Percentiles rank a stretch among this genome's conserved stretches.
phyloP scores from a whole-genome alignment of 2,329 filamentous ascomycete species.

The Monilinia polystroma region DNA sequence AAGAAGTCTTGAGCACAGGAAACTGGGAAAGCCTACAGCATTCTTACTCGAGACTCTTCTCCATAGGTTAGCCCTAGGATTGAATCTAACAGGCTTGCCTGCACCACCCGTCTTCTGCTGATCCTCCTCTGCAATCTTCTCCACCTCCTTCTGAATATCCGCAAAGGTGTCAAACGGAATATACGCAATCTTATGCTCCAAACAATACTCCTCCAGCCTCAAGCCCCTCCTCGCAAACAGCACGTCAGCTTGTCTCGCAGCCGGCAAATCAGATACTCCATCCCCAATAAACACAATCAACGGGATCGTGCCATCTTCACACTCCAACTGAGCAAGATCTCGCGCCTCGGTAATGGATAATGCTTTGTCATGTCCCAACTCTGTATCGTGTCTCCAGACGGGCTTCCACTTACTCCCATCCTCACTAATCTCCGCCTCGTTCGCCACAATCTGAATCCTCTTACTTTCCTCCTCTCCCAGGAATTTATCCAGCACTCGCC shows the following conservation, averaged over 20 bases:
- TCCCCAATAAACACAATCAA: conserved; percentile 70
- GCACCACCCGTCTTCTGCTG: conserved; percentile 58
- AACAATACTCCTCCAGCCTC: conserved; percentile 64
- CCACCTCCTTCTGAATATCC: conserved; percentile 61
- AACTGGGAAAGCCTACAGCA: conserved; percentile 41
- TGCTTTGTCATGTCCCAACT: conserved; percentile 67
- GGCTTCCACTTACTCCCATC: conserved; percentile 63
- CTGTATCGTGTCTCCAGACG: conserved; percentile 64
- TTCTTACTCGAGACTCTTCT: conserved; percentile 58
- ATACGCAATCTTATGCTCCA: conserved; percentile 59
- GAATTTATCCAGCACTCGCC: conserved; percentile 62
- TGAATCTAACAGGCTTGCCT: conserved; percentile 61
- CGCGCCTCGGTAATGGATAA: conserved; percentile 62
- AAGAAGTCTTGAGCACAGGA: neutral
- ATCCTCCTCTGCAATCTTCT: conserved; percentile 58
- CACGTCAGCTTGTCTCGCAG: conserved; percentile 64
- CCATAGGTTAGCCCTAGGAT: conserved; percentile 69
- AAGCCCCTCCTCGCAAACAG: conserved; percentile 66
- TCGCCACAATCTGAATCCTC: conserved; percentile 64
- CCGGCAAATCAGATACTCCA: conserved; percentile 65
- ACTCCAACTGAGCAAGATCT: conserved; percentile 51
- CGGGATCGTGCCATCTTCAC: conserved; percentile 60
- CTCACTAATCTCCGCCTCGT: conserved; percentile 59
- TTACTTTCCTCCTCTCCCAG: conserved; percentile 51
- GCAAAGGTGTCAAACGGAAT: conserved; percentile 65